Percentiles rank a stretch among this genome's conserved stretches.
These are phyloP conservation scores for Cavenderia fasciculata DNA, from an alignment of 78 protist species.

Conservation along the genomic window DNA sequence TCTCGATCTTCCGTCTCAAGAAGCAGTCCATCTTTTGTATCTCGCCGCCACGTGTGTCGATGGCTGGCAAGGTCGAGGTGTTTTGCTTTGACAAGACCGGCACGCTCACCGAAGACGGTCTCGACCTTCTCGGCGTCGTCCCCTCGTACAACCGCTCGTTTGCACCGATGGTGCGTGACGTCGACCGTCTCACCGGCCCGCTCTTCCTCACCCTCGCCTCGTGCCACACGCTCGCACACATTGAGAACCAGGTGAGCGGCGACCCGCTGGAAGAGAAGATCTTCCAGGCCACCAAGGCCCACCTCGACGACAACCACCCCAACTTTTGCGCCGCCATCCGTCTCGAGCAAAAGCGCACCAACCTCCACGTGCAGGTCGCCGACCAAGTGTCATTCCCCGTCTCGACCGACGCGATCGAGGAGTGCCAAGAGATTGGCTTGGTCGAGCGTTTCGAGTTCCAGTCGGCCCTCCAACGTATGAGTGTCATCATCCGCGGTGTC, in stretches of 20 bases:
- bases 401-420: conserved; percentile 3
- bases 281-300: conserved; percentile 65
- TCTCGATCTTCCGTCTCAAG: conserved; percentile 80
- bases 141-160: conserved; percentile 19
- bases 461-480: conserved; percentile 89
- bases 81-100: conserved; percentile 96
- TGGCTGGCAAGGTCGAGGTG: conserved; percentile 84
- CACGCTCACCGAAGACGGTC: conserved; percentile 94
- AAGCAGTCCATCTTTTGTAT: conserved; percentile 81
- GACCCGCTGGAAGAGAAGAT: conserved; percentile 93
- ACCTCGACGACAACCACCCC: conserved; percentile 9
- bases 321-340: conserved; percentile 7
- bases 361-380: too few relatives aligned
- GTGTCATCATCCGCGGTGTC: conserved; percentile 76
- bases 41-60: conserved; percentile 81
- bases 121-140: conserved; percentile 81
- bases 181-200: conserved; percentile 41
- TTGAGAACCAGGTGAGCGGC: conserved; percentile 82
- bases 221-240: conserved; percentile 83
- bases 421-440: conserved; percentile 29
- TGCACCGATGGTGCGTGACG: not conserved
- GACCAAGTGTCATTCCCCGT: too few relatives aligned
- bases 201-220: conserved; percentile 47
- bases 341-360: not conserved
- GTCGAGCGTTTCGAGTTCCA: conserved; percentile 74